phyloP scores from a whole-genome alignment of 78 protist species.

The Diacronema lutheri region DNA sequence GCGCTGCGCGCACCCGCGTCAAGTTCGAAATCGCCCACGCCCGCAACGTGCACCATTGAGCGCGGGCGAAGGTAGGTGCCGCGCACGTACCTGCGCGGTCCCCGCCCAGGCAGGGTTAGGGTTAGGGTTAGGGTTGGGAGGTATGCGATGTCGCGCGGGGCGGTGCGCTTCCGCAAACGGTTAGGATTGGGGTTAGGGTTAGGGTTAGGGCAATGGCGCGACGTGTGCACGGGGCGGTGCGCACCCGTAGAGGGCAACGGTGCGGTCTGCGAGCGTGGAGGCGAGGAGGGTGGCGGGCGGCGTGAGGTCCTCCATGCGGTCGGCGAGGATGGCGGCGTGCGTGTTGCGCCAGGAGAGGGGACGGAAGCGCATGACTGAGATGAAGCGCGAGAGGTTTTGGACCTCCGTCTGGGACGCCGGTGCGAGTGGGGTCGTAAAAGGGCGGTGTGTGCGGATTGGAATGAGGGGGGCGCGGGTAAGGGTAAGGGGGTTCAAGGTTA shows the following conservation, averaged over 20 bases:
- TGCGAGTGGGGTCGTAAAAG: too few relatives aligned
- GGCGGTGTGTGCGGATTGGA: too few relatives aligned
- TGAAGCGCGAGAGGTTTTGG: slow-evolving; percentile 92
- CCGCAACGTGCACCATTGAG: slow-evolving; percentile 88
- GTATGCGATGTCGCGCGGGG: too few relatives aligned
- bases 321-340: slow-evolving; percentile 94
- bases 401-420: slow-evolving; percentile 64
- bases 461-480: too few relatives aligned
- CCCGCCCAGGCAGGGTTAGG: too few relatives aligned
- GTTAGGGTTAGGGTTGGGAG: too few relatives aligned
- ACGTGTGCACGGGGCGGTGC: too few relatives aligned
- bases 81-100: slow-evolving; percentile 91
- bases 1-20: too few relatives aligned
- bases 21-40: slow-evolving; percentile 87
- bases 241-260: not conserved
- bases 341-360: slow-evolving; percentile 90
- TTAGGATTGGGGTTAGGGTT: too few relatives aligned
- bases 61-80: slow-evolving; percentile 72
- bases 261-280: not conserved
- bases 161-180: too few relatives aligned
- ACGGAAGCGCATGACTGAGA: slow-evolving; percentile 83
- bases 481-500: too few relatives aligned
- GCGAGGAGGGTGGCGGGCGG: not conserved
- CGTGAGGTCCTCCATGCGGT: slow-evolving; percentile 75
- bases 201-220: too few relatives aligned